phyloP scores from a whole-genome alignment of 139 green algal species.

The Coccomyxa sp. region DNA sequence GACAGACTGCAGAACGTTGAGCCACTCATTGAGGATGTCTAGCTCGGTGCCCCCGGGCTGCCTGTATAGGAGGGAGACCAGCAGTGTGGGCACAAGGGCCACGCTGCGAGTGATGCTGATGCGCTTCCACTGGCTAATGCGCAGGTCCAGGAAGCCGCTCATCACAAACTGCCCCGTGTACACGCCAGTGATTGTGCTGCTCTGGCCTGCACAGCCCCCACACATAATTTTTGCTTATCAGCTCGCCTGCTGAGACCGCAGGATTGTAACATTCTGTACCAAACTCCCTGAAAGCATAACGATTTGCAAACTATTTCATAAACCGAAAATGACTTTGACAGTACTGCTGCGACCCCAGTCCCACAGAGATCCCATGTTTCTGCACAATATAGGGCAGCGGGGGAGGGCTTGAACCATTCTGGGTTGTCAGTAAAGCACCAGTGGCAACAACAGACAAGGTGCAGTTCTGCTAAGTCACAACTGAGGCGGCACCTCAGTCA shows the following conservation, averaged over 20 bases:
- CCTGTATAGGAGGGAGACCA: conserved; percentile 27
- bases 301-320: too few species aligned
- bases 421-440: too few species aligned
- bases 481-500: neutral
- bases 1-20: conserved; percentile 61
- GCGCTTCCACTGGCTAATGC: conserved; percentile 30
- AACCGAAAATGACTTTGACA: neutral
- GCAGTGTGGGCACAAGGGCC: conserved; percentile 44
- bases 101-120: conserved; percentile 42
- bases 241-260: neutral
- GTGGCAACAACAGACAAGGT: too few species aligned
- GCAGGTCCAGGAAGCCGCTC: conserved; percentile 54
- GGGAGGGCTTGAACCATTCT: too few species aligned
- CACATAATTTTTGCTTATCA: neutral
- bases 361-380: neutral
- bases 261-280: neutral
- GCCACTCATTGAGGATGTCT: conserved; percentile 54
- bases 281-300: neutral
- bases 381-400: neutral
- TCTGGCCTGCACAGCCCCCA: conserved; percentile 36
- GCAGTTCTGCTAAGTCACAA: too few species aligned
- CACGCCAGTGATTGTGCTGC: conserved; percentile 56
- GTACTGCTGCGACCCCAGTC: neutral
- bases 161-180: conserved; percentile 69
- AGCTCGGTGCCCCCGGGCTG: conserved; percentile 37